Base-by-base conservation (phyloP, 1,284 basidiomycete species). In the Ganoderma sinense region DNA sequence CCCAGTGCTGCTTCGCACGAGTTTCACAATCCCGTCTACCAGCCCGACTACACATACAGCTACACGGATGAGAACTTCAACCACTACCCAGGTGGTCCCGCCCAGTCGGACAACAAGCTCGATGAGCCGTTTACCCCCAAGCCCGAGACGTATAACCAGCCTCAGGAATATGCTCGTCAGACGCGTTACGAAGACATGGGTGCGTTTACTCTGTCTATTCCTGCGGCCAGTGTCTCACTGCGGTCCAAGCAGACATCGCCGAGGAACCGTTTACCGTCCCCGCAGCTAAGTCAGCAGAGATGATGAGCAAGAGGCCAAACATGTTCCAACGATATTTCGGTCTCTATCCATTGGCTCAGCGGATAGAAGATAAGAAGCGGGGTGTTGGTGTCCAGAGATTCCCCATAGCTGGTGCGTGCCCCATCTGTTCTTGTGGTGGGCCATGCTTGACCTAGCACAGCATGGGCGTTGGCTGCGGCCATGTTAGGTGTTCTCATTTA, bases 321-420 rank as follows among this genome's bases (percentile, higher is more conserved):
- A 58, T 69, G 41, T 66, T 77, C 67, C 68, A 75, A 33, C 68
- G 73, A 29, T 75, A 75, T 56, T 76, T 76, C 33, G 75, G 76
- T 8, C 63, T 82, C 75, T 90, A 91, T 67, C 92, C 94, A 0
- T 71, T 96, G n/a, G 87, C 93, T 71, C 94, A 96, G 77, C 87
- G 92, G 56, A 96, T 97, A 78, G 92, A 96, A 75, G 86, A 93
- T 77, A 96, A 96, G 84, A 92, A 89, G 77, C 87, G 92, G 59
- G 94, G 95, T 1, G 86, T 97, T 55, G 94, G 94, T 6, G 86
- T 94, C 26, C 97, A 99, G 80, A 87, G 80, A 66, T 88, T 92
- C 79, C 94, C 97, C 10, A 88, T 93, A 71, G 93, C 94, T 68
- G 72, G 84, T 82, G 66, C 33, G 71, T 59, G 51, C 80, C 81